Evolutionary conservation across 2,329 filamentous ascomycete genomes (phyloP), one percentile per base, ranked within the genome.

Genomic region (Colletotrichum brevisporum): DNA sequence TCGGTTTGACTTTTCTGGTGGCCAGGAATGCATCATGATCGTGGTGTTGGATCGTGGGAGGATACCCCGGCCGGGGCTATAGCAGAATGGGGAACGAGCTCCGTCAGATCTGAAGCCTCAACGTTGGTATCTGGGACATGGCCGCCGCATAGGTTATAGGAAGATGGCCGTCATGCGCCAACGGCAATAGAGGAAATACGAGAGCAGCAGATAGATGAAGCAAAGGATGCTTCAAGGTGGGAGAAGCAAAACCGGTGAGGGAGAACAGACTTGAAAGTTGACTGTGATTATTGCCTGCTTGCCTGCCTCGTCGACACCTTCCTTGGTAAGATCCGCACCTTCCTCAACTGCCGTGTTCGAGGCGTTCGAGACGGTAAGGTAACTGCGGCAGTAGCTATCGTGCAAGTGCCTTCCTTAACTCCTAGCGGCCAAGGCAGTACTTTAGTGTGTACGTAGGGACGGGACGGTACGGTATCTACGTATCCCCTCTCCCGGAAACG

Each of bases 21-120:
- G 16, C 18, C 45, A 50, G n/a, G 41, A 18, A 48, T 55, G 51
- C 63, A 56, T 55, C 43, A 26, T 51, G 18, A 31, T 18, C 36
- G 18, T 53, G 10, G 43, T 41, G 18, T 45, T 51, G 26, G 47
- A 58, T 31, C 21, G 18, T 52, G 60, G 21, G 48, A 59, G 66
- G 61, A 51, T 69, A 65, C 50, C 66, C 66, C 56, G 39, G 61
- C 61, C 66, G 61, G 65, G 16, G 48, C 54, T 41, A 27, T 50
- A 6, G 43, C 61, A 69, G 55, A 65, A 69, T 36, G 6, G 21
- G 59, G 54, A 64, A 54, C 60, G 39, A 16, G 54, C 9, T 24
- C 48, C 66, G 61, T 31, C 41, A 62, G 50, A 54, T 27, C 48
- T 64, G 65, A 50, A 26, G 59, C 59, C 18, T 26, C 27, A 6